Evolutionary conservation across 768 basidiomycete species (phyloP).

Genomic region (Russula virescens): DNA sequence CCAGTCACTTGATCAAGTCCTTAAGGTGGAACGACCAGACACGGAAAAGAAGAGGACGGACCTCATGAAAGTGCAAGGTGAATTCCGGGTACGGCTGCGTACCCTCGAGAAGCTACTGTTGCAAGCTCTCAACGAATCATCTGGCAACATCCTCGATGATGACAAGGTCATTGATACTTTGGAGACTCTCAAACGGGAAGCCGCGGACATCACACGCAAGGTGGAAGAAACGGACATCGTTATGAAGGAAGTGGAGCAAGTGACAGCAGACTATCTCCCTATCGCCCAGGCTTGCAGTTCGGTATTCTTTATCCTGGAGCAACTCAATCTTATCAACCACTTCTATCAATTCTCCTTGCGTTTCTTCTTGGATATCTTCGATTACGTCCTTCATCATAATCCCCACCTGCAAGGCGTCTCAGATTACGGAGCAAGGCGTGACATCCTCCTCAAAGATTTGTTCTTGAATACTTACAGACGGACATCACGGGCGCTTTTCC

Average conservation of each 20-base stretch:
- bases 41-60: slow-evolving; percentile 94
- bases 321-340: slow-evolving; percentile 88
- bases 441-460: slow-evolving; percentile 79
- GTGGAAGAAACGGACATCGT: slow-evolving; percentile 94
- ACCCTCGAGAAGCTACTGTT: slow-evolving; percentile 89
- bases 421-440: slow-evolving; percentile 66
- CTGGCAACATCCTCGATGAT: slow-evolving; percentile 95
- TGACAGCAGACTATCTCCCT: slow-evolving; percentile 91
- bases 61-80: slow-evolving; percentile 96
- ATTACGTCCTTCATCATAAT: slow-evolving; percentile 88
- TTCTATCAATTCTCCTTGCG: slow-evolving; percentile 98
- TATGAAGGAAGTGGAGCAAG: slow-evolving; percentile 94
- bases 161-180: slow-evolving; percentile 97
- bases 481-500: slow-evolving; percentile 84
- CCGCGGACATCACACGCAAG: slow-evolving; percentile 91
- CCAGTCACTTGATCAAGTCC: slow-evolving; percentile 93
- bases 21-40: slow-evolving; percentile 95
- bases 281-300: slow-evolving; percentile 94
- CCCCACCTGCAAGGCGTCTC: slow-evolving; percentile 78
- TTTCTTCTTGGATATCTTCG: slow-evolving; percentile 99
- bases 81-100: slow-evolving; percentile 88
- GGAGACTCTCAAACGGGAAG: slow-evolving; percentile 93
- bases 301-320: slow-evolving; percentile 95
- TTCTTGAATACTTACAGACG: slow-evolving; percentile 86
- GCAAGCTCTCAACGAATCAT: slow-evolving; percentile 93